phyloP scores from a whole-genome alignment of 2,329 filamentous ascomycete genomes.

The Ophiostoma ulmi region DNA sequence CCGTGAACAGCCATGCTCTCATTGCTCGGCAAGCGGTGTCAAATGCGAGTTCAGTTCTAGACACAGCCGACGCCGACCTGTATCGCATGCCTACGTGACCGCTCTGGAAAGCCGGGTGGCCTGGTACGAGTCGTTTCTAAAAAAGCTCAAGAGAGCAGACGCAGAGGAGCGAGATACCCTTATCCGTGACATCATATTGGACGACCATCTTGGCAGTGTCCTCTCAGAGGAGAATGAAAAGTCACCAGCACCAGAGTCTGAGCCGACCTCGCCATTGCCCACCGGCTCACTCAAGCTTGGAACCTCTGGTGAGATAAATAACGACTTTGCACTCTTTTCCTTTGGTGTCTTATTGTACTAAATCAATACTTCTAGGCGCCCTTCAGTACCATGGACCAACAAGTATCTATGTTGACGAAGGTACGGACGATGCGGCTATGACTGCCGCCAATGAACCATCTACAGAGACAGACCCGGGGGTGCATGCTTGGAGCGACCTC shows the following conservation, averaged over 20 bases:
- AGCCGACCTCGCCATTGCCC: constrained; percentile 1
- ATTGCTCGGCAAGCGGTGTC: neutral
- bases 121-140: constrained; percentile 3
- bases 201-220: neutral
- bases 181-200: neutral
- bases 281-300: constrained; percentile 2
- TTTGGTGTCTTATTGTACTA: neutral
- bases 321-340: neutral
- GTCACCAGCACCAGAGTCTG: neutral
- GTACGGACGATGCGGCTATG: neutral
- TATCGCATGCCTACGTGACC: constrained; percentile 1
- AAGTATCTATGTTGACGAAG: constrained; percentile 5
- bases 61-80: neutral
- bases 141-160: neutral
- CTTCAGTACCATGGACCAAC: neutral
- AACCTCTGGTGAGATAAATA: neutral
- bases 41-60: neutral
- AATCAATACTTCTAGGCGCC: neutral
- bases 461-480: neutral
- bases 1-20: neutral
- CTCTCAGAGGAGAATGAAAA: constrained; percentile 7
- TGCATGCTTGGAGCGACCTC: constrained; percentile 2
- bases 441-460: neutral
- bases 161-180: constrained; percentile 1
- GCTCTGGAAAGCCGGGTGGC: neutral